A percentile compares a stretch with the other conserved stretches of the same genome.
phyloP scores from a whole-genome alignment of 2,329 filamentous ascomycete species.

The Calonectria pauciramosa region DNA sequence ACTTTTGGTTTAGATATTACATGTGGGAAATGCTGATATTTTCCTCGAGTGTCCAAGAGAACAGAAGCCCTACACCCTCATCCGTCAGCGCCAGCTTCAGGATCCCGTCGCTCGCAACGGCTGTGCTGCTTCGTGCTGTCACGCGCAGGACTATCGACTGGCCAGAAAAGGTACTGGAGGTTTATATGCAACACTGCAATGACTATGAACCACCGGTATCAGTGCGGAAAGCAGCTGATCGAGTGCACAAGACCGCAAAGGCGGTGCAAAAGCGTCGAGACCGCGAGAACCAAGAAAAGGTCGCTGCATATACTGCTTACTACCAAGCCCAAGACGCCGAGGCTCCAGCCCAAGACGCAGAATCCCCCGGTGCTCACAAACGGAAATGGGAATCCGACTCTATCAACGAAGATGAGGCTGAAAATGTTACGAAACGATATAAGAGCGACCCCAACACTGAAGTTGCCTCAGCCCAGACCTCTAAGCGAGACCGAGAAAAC shows the following conservation, averaged over 20 bases:
- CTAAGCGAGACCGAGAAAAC: conserved; percentile 91
- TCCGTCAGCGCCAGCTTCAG: conserved; percentile 64
- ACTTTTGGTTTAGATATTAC: conserved; percentile 96
- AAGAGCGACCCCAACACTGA: conserved; percentile 60
- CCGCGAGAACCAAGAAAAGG: conserved; percentile 73
- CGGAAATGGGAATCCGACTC: conserved; percentile 78
- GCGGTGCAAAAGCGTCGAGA: conserved; percentile 74
- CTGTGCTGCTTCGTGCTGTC: conserved; percentile 80
- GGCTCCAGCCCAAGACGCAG: conserved; percentile 34
- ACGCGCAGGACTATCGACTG: conserved; percentile 75
- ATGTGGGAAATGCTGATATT: conserved; percentile 87
- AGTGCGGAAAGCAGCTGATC: conserved; percentile 80
- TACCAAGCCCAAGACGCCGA: conserved; percentile 48
- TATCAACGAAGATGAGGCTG: conserved; percentile 57
- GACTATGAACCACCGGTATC: conserved; percentile 87
- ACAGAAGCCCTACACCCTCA: conserved; percentile 66
- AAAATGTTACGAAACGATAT: conserved; percentile 76
- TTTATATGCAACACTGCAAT: conserved; percentile 86
- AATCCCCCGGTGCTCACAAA: conserved; percentile 67
- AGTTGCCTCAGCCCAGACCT: conserved; percentile 45
- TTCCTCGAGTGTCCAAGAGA: conserved; percentile 58
- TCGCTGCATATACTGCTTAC: conserved; percentile 63
- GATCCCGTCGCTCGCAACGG: conserved; percentile 81
- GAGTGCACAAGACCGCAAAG: conserved; percentile 78
- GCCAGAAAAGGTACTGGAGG: conserved; percentile 81